Conservation (phyloP, 176 grass and related monocot genomes). For the Carex scoparia region DNA sequence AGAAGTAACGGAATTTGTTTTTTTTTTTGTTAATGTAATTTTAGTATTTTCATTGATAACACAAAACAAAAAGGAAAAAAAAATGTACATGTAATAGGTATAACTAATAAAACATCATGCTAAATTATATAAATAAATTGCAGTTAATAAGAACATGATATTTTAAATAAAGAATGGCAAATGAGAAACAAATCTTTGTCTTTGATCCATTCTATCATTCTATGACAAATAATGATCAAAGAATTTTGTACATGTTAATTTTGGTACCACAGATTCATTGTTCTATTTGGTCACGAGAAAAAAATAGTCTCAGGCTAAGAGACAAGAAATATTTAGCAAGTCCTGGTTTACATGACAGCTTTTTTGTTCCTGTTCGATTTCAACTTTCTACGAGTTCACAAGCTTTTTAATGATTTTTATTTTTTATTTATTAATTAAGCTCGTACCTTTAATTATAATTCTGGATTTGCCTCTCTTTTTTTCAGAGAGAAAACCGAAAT, state of each 20-base stretch:
- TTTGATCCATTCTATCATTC: neutral
- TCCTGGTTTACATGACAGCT: neutral
- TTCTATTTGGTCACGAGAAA: conserved; percentile 17
- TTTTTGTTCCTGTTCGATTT: neutral
- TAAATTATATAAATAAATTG: too few relatives aligned
- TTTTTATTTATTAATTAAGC: neutral
- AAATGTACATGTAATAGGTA: too few relatives aligned
- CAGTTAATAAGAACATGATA: too few relatives aligned
- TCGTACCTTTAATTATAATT: neutral
- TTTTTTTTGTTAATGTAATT: too few relatives aligned
- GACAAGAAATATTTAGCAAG: neutral
- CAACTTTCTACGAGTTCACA: neutral
- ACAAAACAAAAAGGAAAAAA: too few relatives aligned
- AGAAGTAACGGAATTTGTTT: too few relatives aligned
- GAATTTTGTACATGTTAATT: neutral
- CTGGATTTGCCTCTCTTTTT: neutral
- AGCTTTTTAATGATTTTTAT: neutral
- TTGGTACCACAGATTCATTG: neutral
- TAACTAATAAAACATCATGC: too few relatives aligned
- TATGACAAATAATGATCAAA: neutral
- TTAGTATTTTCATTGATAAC: too few relatives aligned
- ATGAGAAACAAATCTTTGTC: too few relatives aligned
- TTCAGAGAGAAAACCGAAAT: too few relatives aligned
- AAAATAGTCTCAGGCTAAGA: conserved; percentile 12
- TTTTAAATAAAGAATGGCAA: too few relatives aligned